A percentile compares a stretch with the other conserved stretches of the same genome.
Conservation (phyloP, 2,329 filamentous ascomycete species). For the Plenodomus biglobosus region DNA sequence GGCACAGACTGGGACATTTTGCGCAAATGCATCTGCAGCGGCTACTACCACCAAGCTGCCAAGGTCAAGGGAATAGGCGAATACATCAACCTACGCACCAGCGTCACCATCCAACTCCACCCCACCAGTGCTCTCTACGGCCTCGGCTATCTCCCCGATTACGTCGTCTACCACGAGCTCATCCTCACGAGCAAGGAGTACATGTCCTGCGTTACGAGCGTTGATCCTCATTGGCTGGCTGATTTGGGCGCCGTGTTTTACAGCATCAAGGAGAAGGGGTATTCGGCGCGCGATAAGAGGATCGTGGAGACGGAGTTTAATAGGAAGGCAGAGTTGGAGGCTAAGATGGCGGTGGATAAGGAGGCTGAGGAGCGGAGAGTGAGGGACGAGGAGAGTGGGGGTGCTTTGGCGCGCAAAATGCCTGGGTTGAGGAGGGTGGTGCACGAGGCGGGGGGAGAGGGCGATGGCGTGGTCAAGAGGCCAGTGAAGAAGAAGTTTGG, state of each 20-base stretch:
- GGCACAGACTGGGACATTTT: slow-evolving; percentile 97
- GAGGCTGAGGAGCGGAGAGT: slow-evolving; percentile 62
- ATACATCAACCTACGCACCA: slow-evolving; percentile 94
- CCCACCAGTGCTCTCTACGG: slow-evolving; percentile 93
- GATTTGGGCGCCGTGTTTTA: slow-evolving; percentile 97
- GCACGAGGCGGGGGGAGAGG: slow-evolving; percentile 23
- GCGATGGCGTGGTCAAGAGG: slow-evolving; percentile 46
- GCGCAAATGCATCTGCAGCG: slow-evolving; percentile 93
- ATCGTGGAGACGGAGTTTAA: slow-evolving; percentile 93
- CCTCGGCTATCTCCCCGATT: slow-evolving; percentile 89
- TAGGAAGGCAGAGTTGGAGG: slow-evolving; percentile 86
- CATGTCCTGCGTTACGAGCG: slow-evolving; percentile 94
- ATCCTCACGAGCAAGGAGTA: slow-evolving; percentile 97
- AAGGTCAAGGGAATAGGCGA: slow-evolving; percentile 95
- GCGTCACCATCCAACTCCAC: slow-evolving; percentile 90
- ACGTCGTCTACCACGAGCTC: slow-evolving; percentile 96
- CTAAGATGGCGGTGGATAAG: slow-evolving; percentile 87
- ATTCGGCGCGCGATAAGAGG: slow-evolving; percentile 80
- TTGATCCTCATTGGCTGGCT: slow-evolving; percentile 96
- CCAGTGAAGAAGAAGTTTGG: slow-evolving; percentile 38
- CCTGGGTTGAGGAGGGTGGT: slow-evolving; percentile 23
- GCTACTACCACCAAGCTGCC: slow-evolving; percentile 97
- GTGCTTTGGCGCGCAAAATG: too few species aligned
- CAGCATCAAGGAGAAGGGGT: slow-evolving; percentile 95
- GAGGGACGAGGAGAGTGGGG: slow-evolving; percentile 37